Evolutionary conservation across 129 eudicot species (phyloP).

Genomic region (Ambrosia artemisiifolia): DNA sequence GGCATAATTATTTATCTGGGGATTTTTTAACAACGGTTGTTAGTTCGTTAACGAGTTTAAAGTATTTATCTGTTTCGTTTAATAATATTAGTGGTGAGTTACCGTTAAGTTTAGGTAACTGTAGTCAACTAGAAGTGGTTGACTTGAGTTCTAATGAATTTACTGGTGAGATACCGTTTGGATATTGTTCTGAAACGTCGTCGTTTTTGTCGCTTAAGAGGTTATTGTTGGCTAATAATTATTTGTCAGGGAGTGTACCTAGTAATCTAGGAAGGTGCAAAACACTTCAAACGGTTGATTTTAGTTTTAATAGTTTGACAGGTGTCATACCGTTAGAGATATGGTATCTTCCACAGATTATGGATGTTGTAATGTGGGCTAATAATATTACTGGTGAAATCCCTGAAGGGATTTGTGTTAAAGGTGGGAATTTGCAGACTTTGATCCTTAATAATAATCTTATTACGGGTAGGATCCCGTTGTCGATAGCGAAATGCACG

Average conservation of each 20-base stretch:
- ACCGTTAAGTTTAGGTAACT: constrained; percentile 54
- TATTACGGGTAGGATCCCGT: constrained; percentile 56
- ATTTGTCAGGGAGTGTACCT: constrained; percentile 57
- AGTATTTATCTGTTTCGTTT: constrained; percentile 57
- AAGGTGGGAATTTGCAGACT: constrained; percentile 82
- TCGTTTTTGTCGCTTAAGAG: constrained; percentile 46
- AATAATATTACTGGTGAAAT: constrained; percentile 69
- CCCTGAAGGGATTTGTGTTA: constrained; percentile 75
- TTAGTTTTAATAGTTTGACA: constrained; percentile 62
- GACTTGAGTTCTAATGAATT: constrained; percentile 76
- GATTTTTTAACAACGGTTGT: constrained; percentile 57
- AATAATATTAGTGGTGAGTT: constrained; percentile 66
- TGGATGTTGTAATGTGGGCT: constrained; percentile 85
- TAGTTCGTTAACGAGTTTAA: constrained; percentile 54
- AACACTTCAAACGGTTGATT: constrained; percentile 60
- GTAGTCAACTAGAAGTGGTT: constrained; percentile 63
- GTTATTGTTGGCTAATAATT: constrained; percentile 56
- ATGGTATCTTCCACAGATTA: constrained; percentile 62
- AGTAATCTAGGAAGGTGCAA: constrained; percentile 58
- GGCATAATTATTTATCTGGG: constrained; percentile 66
- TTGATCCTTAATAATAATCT: constrained; percentile 77
- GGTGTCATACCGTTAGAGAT: constrained; percentile 55
- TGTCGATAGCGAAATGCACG: constrained; percentile 64
- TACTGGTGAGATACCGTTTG: constrained; percentile 64
- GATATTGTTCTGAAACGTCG: constrained; percentile 47